These are phyloP conservation scores for Colletotrichum coccodes DNA, from an alignment of 2,329 filamentous ascomycete genomes.

Conservation along the genomic window DNA sequence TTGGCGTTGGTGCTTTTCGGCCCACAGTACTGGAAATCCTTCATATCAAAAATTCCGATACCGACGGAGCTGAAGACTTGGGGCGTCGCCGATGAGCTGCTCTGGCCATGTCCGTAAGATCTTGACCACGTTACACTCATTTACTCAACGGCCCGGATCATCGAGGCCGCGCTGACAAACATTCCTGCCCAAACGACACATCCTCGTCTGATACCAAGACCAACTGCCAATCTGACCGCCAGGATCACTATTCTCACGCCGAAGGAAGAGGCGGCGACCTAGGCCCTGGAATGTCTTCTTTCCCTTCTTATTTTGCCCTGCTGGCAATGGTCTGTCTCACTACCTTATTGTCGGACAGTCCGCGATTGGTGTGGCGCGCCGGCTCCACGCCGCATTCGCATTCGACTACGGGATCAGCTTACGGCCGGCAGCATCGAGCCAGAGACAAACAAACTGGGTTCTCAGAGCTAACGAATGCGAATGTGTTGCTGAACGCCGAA, in stretches of 20 bases:
- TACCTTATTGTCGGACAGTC: background rate
- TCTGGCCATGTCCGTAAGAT: background rate
- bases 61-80: background rate
- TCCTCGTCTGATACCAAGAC: background rate
- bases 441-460: constrained; percentile 14
- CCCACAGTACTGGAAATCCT: background rate
- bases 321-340: constrained; percentile 5
- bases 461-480: constrained; percentile 19
- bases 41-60: background rate
- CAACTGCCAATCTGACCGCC: background rate
- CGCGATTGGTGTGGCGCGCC: constrained; percentile 16
- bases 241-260: background rate
- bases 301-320: constrained; percentile 8
- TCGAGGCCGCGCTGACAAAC: background rate
- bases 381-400: constrained; percentile 24
- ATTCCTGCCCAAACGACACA: background rate
- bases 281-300: background rate
- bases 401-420: constrained; percentile 21
- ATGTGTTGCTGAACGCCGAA: constrained; percentile 27
- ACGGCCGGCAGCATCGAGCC: constrained; percentile 29
- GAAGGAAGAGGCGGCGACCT: background rate
- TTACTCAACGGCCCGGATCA: background rate
- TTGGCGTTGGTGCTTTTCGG: background rate
- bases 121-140: background rate
- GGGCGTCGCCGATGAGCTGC: background rate